These are phyloP conservation scores for Thalassiosira livingstoniorum DNA, from an alignment of 352 stramenopile species.

Conservation along the genomic window DNA sequence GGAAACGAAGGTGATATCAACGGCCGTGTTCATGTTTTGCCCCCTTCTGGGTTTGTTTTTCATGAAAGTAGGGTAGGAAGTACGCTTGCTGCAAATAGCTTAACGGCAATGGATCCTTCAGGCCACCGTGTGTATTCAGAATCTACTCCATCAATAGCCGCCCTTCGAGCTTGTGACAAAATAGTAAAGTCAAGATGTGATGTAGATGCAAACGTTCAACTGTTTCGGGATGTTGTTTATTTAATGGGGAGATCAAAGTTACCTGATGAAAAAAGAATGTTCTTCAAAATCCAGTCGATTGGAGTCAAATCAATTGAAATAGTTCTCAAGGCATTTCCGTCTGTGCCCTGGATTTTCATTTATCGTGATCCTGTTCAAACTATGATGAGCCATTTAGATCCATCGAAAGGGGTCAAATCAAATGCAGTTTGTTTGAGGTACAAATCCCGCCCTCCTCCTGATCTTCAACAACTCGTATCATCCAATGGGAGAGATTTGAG, in stretches of 20 bases:
- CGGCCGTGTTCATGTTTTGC: constrained; percentile 36
- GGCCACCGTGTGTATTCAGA: constrained; percentile 78
- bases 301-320: constrained; percentile 64
- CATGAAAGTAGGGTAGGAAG: constrained; percentile 89
- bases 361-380: constrained; percentile 89
- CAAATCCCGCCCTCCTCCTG: constrained; percentile 23
- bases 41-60: constrained; percentile 87
- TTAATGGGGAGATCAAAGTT: constrained; percentile 70
- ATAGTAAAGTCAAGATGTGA: constrained; percentile 45
- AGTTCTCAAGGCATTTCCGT: constrained; percentile 79
- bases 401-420: constrained; percentile 26
- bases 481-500: constrained; percentile 22
- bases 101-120: constrained; percentile 73
- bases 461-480: constrained; percentile 43
- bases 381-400: constrained; percentile 87
- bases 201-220: constrained; percentile 35
- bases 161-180: constrained; percentile 37
- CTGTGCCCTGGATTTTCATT: constrained; percentile 88
- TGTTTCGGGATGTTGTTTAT: constrained; percentile 81
- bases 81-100: constrained; percentile 88
- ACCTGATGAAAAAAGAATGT: constrained; percentile 60
- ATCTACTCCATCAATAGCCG: constrained; percentile 55
- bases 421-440: constrained; percentile 57
- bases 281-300: constrained; percentile 84
- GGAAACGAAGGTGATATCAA: not conserved